phyloP scores from a whole-genome alignment of 2,329 filamentous ascomycete species.

The Thielaviopsis cerberus region DNA sequence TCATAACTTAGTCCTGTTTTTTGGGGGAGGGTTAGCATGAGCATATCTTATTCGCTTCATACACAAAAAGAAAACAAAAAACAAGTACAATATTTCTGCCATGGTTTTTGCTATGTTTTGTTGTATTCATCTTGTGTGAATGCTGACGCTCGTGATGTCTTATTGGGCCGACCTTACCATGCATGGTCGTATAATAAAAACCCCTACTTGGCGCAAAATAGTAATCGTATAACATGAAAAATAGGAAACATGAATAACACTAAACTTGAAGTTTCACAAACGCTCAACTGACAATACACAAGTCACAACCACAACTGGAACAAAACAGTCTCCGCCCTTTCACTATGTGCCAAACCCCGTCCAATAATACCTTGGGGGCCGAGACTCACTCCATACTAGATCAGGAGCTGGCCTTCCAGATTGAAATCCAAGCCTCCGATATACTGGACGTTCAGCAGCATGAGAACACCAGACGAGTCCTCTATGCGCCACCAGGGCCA shows the following conservation, averaged over 20 bases:
- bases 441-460: background rate
- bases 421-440: background rate
- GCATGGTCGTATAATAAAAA: background rate
- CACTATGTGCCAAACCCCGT: background rate
- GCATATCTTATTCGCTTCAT: background rate
- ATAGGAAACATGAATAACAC: constrained; percentile 2
- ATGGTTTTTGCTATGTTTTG: background rate
- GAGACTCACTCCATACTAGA: background rate
- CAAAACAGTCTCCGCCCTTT: background rate
- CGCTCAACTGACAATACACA: constrained; percentile 10
- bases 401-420: background rate
- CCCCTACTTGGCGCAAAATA: background rate
- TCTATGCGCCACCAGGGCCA: constrained; percentile 64
- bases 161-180: background rate
- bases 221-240: background rate
- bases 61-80: background rate
- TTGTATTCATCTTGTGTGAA: background rate
- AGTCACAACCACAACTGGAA: background rate
- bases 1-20: background rate
- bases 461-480: background rate
- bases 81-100: background rate
- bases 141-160: too few relatives aligned
- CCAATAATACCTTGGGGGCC: background rate
- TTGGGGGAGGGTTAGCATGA: background rate
- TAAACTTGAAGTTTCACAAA: constrained; percentile 10